Base-by-base conservation (phyloP, 106 monocot genomes). In the Allium cepa region DNA sequence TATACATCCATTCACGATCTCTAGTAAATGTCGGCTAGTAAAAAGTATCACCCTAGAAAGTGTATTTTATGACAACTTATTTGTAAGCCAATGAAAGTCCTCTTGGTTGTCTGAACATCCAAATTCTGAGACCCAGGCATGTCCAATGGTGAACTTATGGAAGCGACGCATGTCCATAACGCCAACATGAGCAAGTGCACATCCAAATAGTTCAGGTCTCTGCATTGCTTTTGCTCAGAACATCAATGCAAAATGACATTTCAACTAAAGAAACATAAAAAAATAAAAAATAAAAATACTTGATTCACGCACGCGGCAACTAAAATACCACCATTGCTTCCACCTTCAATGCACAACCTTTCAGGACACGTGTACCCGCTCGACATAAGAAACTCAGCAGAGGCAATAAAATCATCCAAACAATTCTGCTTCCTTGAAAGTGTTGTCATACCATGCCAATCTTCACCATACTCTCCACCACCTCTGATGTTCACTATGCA, bases 81-180 rank as follows among this genome's bases (percentile, higher is more conserved):
- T 85, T 99, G 75, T 83, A 71, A 93, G 89, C 89, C 92, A 90
- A 4, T 77, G 62, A 58, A 99, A 99, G 60, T 90, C 90, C 62
- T 93, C 99, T 73, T 87, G 80, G 4, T 78, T 87, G 48, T 99
- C 87, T 28, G 93, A 90, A 67, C 90, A 99, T 53, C 99, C 99
- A 90, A 80, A 99, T 69, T 99, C 99, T 72, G 87, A 79, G 50
- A 87, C 85, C 93, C 93, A 93, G 7, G 82, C 86, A 81, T 99
- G 93, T 18, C 99, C 90, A 77, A 97, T 97, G 17, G 97, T 92
- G 75, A 97, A 97, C 64, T 90, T 99, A 59, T 99, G 93, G 63
- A 99, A 99, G 9, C 90, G 89, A 55, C 93, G 83, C 99, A 99
- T 99, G 80, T 99, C 99, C 99, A 99, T 93, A 22, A 99, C 93